Evolutionary conservation across 2,329 filamentous ascomycete species (phyloP).

Genomic region (Trichophyton verrucosum): DNA sequence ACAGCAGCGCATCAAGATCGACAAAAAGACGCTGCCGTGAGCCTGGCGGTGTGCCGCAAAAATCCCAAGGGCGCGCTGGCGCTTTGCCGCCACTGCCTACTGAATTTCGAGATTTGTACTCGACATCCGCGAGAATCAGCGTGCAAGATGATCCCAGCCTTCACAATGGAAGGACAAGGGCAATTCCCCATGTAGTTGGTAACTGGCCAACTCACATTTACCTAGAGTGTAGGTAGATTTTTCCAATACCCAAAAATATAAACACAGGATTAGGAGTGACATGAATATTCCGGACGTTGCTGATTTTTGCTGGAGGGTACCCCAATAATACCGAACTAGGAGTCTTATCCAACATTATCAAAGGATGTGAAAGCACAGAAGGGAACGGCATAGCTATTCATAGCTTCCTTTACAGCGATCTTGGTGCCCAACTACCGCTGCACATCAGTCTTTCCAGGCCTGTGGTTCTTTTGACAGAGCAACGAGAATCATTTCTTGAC

Average conservation of each 20-base stretch:
- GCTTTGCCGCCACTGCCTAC: constrained; percentile 61
- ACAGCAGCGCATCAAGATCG: constrained; percentile 14
- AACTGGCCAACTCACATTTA: constrained; percentile 92
- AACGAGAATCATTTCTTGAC: constrained; percentile 56
- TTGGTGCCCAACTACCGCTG: constrained; percentile 65
- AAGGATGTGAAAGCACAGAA: constrained; percentile 28
- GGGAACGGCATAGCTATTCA: constrained; percentile 39
- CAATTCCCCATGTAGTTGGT: constrained; percentile 71
- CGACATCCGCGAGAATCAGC: constrained; percentile 63
- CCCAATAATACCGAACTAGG: constrained; percentile 26
- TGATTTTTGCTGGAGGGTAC: constrained; percentile 25
- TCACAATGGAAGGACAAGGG: constrained; percentile 72
- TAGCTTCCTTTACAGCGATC: constrained; percentile 62
- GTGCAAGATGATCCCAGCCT: constrained; percentile 69
- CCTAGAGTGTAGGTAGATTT: constrained; percentile 63
- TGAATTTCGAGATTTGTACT: constrained; percentile 80
- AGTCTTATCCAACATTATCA: constrained; percentile 22
- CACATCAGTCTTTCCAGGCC: constrained; percentile 86
- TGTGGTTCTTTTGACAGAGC: constrained; percentile 58
- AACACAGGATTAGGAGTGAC: background rate
- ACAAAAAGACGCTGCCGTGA: constrained; percentile 18
- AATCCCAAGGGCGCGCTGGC: constrained; percentile 6
- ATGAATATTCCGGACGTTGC: background rate
- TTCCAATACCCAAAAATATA: background rate
- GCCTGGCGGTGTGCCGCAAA: background rate